Evolutionary conservation across 2,329 filamentous ascomycete genomes (phyloP).

Genomic region (Penicillium sp.): DNA sequence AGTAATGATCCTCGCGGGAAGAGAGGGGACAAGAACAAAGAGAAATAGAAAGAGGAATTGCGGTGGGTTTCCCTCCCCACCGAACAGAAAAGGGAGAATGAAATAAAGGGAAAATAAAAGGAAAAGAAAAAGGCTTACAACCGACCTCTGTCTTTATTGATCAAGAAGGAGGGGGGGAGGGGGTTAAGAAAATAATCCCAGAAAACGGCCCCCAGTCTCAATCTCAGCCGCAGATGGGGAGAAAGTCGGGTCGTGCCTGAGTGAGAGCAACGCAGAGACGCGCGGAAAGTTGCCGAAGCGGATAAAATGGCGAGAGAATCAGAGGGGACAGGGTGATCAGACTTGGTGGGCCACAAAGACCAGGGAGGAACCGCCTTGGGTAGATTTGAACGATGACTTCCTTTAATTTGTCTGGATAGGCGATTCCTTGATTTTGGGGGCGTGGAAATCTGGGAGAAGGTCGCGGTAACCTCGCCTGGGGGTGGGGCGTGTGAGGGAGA

Average conservation of each 20-base stretch:
- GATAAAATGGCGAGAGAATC: background rate
- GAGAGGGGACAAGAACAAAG: slow-evolving; percentile 6
- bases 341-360: background rate
- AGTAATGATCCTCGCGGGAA: background rate
- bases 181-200: background rate
- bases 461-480: slow-evolving; percentile 25
- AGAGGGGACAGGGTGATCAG: background rate
- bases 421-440: background rate
- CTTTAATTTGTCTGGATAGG: background rate
- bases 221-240: slow-evolving; percentile 9
- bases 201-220: slow-evolving; percentile 5
- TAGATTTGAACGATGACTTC: background rate
- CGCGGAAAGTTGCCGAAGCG: slow-evolving; percentile 12
- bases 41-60: background rate
- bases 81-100: background rate
- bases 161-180: background rate
- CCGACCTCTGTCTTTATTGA: background rate
- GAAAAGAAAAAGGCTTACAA: background rate
- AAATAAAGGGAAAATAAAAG: slow-evolving; percentile 9
- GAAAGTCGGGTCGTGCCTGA: slow-evolving; percentile 5
- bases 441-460: background rate
- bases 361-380: no score
- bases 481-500: slow-evolving; percentile 19
- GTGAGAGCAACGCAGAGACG: background rate
- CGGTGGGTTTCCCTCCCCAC: background rate